Evolutionary conservation across 139 green algal species (phyloP), one percentile per base, ranked within the genome.

Genomic region (Chara braunii): DNA sequence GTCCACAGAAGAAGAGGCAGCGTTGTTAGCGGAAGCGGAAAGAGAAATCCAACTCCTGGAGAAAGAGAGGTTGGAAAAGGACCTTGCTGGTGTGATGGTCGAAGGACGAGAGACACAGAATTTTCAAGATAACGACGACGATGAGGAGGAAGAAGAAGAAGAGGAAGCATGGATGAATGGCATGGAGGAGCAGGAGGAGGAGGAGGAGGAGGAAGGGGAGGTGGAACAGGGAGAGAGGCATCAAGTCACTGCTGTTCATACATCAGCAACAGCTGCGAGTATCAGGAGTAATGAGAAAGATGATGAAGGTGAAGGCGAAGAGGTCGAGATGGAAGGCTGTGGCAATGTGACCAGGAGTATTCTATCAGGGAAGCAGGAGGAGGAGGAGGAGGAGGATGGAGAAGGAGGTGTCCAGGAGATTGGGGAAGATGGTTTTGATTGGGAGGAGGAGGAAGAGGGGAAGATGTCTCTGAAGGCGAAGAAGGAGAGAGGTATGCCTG

Each of bases 21-120:
- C 40, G 55, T 29, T 74, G 55, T 50, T 74, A 22, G 26, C 14
- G 48, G 64, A 74, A 42, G 55, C 55, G n/a, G 64, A 74, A 55
- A 14, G 14, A 7, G 64, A 74, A 40, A 69, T 74, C 29, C 54
- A 36, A 29, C 24, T 67, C 22, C 50, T 70, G 63, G 53, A 72
- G 54, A 50, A 18, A 50, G 60, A 65, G 40, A 26, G 14, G 31
- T 26, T 14, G 22, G 53, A 9, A 62, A 36, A 7, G 5, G 22
- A n/a, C n/a, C 51, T 32, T 5, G 51, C 51, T 14, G 40, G 18
- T n/a, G 51, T 18, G 3, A 26, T 29, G 51, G 51, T 33, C n/a
- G n/a, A 59, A n/a, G 22, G 51, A n/a, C 31, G 40, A 43, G 23
- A 18, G 51, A 4, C 26, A 32, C 51, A 59, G 51, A 32, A 48